Evolutionary conservation across 176 grass and related monocot species (phyloP).

Genomic region (Oryza meyeriana): DNA sequence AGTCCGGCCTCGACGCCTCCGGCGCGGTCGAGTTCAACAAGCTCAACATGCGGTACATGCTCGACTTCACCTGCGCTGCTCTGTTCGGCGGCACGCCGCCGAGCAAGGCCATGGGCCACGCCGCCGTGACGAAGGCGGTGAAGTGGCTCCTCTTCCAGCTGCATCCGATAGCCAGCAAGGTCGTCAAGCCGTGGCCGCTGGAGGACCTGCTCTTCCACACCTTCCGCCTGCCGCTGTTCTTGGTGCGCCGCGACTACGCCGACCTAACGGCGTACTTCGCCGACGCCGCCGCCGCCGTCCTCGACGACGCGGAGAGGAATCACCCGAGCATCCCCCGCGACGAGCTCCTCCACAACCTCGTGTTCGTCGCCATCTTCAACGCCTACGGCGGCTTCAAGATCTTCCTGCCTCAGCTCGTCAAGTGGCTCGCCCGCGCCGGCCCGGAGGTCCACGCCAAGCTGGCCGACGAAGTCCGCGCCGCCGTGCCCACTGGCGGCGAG

Average conservation of each 20-base stretch:
- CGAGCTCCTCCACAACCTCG: constrained; percentile 70
- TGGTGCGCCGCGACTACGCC: constrained; percentile 62
- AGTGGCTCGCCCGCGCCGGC: constrained; percentile 52
- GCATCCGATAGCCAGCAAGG: constrained; percentile 51
- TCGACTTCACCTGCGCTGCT: constrained; percentile 54
- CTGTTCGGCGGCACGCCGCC: constrained; percentile 49
- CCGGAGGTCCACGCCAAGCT: constrained; percentile 54
- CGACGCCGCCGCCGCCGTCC: constrained; percentile 14
- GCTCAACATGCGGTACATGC: constrained; percentile 31
- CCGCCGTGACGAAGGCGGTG: constrained; percentile 25
- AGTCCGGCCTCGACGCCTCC: neutral
- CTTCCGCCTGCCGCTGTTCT: constrained; percentile 49
- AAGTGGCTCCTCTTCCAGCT: constrained; percentile 71
- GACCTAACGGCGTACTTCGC: constrained; percentile 50
- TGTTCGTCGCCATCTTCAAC: constrained; percentile 75
- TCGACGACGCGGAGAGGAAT: constrained; percentile 53
- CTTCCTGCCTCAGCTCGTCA: constrained; percentile 58
- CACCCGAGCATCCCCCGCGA: constrained; percentile 37
- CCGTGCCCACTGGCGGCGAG: neutral
- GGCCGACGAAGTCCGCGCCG: constrained; percentile 44
- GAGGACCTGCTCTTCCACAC: constrained; percentile 70
- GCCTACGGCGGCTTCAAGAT: constrained; percentile 76
- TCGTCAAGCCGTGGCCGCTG: constrained; percentile 40
- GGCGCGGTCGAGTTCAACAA: constrained; percentile 50
- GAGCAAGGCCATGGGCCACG: constrained; percentile 35